Base-by-base conservation (phyloP, 2,329 filamentous ascomycete genomes). In the Xylaria sp. region DNA sequence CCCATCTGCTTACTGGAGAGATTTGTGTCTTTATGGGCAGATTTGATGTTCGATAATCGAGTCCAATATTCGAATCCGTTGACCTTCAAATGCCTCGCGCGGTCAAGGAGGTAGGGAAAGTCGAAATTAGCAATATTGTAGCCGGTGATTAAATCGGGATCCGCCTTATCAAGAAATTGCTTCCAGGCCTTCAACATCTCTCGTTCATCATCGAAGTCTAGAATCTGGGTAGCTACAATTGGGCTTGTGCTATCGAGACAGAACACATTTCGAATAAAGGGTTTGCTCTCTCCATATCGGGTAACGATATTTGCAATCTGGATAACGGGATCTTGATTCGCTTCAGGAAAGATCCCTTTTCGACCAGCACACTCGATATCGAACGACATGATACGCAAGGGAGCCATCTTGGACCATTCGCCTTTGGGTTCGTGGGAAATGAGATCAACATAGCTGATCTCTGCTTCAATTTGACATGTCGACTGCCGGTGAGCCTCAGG, bases 41-140 rank as follows among this genome's bases (percentile, higher is more conserved):
- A 96, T 63, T 82, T 84, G 3, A 89, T 80, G 53, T 85, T 89
- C 51, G 87, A 90, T 21, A 97, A 77, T 65, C 95, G 87, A 21
- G 93, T 89, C 92, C 92, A 97, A 76, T 90, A 94, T 6, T 95
- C 91, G 69, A 99, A 99, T 0, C 85, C 86, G 1, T 76, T 77
- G 38, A 92, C 87, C 72, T 95, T 96, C 28, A 99, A 82, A 74
- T 96, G 89, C 68, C 85, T 92, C 9, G 94, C 95, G 47, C 95
- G 87, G 59, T 97, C 92, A 11, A 99, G 83, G 0, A 99, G 85
- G 74, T 99, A 99, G 0, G 94, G 94, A 67, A 99, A 98, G 81
- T 99, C 95, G 78, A 99, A 99, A 79, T 99, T 99, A 74, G 92
- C 83, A 79, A 96, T 99, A 77, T 99, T 99, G 88, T 99, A 99